Evolutionary conservation across 208 protist species (phyloP).

Genomic region (Trypanosoma mega): DNA sequence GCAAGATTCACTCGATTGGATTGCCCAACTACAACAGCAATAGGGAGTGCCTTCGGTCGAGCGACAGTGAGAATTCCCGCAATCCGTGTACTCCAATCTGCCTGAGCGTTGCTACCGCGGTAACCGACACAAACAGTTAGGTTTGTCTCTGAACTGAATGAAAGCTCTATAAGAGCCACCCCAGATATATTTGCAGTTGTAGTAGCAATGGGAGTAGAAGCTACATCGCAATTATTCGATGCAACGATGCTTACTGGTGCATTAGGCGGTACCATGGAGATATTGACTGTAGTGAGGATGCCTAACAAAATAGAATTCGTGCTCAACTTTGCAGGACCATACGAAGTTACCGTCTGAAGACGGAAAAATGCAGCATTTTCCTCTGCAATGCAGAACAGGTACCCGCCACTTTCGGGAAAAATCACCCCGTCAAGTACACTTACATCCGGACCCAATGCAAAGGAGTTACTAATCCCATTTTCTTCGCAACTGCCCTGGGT

Average conservation of each 20-base stretch:
- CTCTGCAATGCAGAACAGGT: too few relatives aligned
- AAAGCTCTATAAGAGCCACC: slow-evolving; percentile 23
- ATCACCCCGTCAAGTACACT: too few relatives aligned
- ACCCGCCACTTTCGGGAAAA: too few relatives aligned
- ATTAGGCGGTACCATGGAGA: slow-evolving; percentile 34
- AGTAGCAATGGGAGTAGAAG: slow-evolving; percentile 25
- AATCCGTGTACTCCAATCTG: slow-evolving; percentile 11
- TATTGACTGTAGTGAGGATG: slow-evolving; percentile 24
- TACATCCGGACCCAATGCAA: too few relatives aligned
- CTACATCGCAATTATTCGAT: slow-evolving; percentile 18
- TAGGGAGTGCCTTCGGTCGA: slow-evolving; percentile 28
- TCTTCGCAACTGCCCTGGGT: slow-evolving; percentile 1
- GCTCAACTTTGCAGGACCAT: slow-evolving; percentile 37
- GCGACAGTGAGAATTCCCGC: slow-evolving; percentile 25
- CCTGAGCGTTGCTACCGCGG: slow-evolving; percentile 22
- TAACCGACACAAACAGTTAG: slow-evolving; percentile 62
- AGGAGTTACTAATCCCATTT: too few relatives aligned
- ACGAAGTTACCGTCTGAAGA: slow-evolving; percentile 42
- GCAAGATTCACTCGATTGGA: slow-evolving; percentile 42
- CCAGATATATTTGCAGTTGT: slow-evolving; percentile 32
- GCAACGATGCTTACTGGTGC: slow-evolving; percentile 28
- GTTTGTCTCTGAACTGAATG: slow-evolving; percentile 7
- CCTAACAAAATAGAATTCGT: slow-evolving; percentile 39
- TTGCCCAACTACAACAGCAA: slow-evolving; percentile 27
- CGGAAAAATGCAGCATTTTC: slow-evolving; percentile 19